A percentile compares a stretch with the other conserved stretches of the same genome.
These are phyloP conservation scores for Brettanomyces anomalus DNA, from an alignment of 805 yeast species.

Conservation along the genomic window DNA sequence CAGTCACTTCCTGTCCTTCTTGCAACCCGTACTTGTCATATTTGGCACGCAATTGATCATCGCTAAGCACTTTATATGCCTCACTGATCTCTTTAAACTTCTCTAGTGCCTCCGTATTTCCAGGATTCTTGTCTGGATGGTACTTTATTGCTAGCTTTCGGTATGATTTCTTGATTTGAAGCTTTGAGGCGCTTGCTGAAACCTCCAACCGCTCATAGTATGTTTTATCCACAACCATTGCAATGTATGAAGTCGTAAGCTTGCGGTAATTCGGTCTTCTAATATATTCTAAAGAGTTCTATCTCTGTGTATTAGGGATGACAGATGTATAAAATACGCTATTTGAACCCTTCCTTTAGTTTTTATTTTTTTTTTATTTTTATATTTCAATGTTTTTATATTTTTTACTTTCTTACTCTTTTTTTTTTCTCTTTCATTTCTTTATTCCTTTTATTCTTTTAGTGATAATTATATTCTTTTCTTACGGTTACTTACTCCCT, in stretches of 20 bases:
- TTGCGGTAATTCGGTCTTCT: not conserved
- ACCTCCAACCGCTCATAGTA: slow-evolving; percentile 81
- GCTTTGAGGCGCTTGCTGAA: slow-evolving; percentile 55
- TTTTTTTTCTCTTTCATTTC: too few relatives aligned
- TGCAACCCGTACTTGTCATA: slow-evolving; percentile 73
- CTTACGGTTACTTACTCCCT: too few relatives aligned
- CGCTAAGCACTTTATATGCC: slow-evolving; percentile 76
- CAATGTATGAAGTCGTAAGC: not conserved
- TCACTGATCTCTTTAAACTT: slow-evolving; percentile 70
- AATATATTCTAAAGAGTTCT: not conserved
- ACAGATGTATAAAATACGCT: too few relatives aligned
- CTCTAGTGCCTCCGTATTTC: slow-evolving; percentile 81
- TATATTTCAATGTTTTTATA: slow-evolving; percentile 16
- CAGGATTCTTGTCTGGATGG: slow-evolving; percentile 97
- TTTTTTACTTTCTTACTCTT: not conserved
- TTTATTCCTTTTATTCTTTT: too few relatives aligned
- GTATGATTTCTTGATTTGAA: slow-evolving; percentile 89
- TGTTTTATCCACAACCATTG: slow-evolving; percentile 76
- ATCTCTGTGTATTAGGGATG: not conserved
- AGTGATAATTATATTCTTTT: too few relatives aligned
- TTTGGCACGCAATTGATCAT: slow-evolving; percentile 52
- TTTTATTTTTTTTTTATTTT: slow-evolving; percentile 2
- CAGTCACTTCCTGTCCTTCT: slow-evolving; percentile 54
- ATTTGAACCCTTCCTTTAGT: slow-evolving; percentile 3
- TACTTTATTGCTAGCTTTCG: slow-evolving; percentile 80